Conservation (phyloP, 306 rosid species). For the Prunus persica region Prunus_persica_NCBIv2 NC_034009.1:8991001-8991500, state of each 20-base stretch:
- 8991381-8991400: conserved; percentile 19
- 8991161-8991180: conserved; percentile 38
- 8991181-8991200: conserved; percentile 51
- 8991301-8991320: conserved; percentile 78
- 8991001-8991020: neutral
- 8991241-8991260: conserved; percentile 69
- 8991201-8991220: conserved; percentile 69
- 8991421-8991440: conserved; percentile 14
- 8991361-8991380: conserved; percentile 16
- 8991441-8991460: conserved; percentile 1
- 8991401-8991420: conserved; percentile 8
- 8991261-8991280: conserved; percentile 74
- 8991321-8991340: conserved; percentile 77
- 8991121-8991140: conserved; percentile 20
- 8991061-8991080: conserved; percentile 2
- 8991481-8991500: conserved; percentile 28
- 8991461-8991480: conserved; percentile 20
- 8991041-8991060: conserved; percentile 4
- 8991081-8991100: neutral
- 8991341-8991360: conserved; percentile 99
- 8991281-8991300: conserved; percentile 83
- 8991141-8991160: conserved; percentile 38
- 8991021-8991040: neutral
- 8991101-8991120: conserved; percentile 9
- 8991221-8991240: conserved; percentile 61